Evolutionary conservation across 257 asterid species (phyloP), one percentile per base, ranked within the genome.

Genomic region (Euphrasia confusa): DNA sequence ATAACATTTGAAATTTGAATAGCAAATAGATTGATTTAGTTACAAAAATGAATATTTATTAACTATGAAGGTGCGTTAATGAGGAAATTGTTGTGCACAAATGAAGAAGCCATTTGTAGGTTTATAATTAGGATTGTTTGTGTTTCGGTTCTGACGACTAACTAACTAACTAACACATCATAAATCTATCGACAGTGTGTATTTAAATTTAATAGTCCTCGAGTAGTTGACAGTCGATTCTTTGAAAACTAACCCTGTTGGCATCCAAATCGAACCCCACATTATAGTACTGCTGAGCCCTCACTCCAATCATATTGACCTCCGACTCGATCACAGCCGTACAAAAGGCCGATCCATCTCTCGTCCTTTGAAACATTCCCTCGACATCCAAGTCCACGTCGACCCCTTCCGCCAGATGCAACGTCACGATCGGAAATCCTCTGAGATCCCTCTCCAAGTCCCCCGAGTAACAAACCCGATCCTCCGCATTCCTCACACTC

Each of bases 201-300:
- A n/a, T n/a, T n/a, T n/a, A n/a, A n/a, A n/a, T 4, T 33, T 30
- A 49, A 2, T 49, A 59, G 40, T 68, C 72, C 30, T 68, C 67
- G 50, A 68, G 72, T 10, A 68, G 54, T 17, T 68, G 67, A 21
- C 67, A 68, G 11, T 15, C 67, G 54, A 68, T 68, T 7, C 67
- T 60, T 15, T 68, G 67, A 35, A 68, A 68, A 61, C 72, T 68
- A 7, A 68, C 60, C 67, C 72, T 68, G 62, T n/a, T 60, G 5
- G 54, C 67, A 59, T 68, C 67, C 8, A 68, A 68, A 68, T 68
- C 67, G 45, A 60, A 68, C 10, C 72, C 72, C 15, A 68, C 67
- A 24, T 68, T 68, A 10, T 68, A 68, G 26, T 50, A 68, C n/a
- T 68, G 72, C 21, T 68, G 72, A 26, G 72, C 72, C 62, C 13